Base-by-base conservation (phyloP, 352 stramenopile genomes). In the Globisporangium carolinianum region DNA sequence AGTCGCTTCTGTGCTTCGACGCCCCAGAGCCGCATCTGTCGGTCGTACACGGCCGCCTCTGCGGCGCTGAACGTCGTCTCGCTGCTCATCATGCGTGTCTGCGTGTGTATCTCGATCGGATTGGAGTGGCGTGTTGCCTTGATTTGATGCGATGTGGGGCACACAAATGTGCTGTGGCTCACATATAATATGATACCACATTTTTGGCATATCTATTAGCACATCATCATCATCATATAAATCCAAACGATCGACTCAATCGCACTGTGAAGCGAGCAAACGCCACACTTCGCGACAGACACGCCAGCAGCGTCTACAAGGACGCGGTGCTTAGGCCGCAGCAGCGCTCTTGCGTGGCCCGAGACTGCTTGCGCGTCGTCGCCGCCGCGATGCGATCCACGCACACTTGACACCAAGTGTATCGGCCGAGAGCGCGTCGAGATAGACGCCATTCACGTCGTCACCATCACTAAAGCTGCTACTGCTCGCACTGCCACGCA, bases 21-120 rank as follows among this genome's bases (percentile, higher is more conserved):
- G 38, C 97, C 97, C 97, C 97, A 99, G n/a, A 99, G 76, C 17
- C 97, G 93, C 76, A 99, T 99, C 77, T 99, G 97, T 18, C 97
- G 87, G 79, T 99, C 96, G 71, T 99, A 99, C 45, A 99, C 81
- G 53, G 97, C 96, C 32, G 87, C 86, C 73, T 97, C 89, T 18
- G 80, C 75, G 45, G 86, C 82, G 67, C 75, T 92, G 60, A 96
- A 84, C 18, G 63, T 84, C 69, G 57, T 38, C 49, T 35, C 48
- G 37, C 54, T 32, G 24, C 24, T 32, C 24, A 32, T 32, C 24
- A 32, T 32, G 24, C 18, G 14, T 5, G 9, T 36, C 14, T 47
- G 42, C 53, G 24, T 32, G 24, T 32, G 24, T 32, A 32, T 32
- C 24, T 32, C 24, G 24, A 3, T 38, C 46, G 32, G 7, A 53